These are phyloP conservation scores for Dillenia suffruticosa DNA, from an alignment of 164 flowering plant species.

Conservation along the genomic window DNA sequence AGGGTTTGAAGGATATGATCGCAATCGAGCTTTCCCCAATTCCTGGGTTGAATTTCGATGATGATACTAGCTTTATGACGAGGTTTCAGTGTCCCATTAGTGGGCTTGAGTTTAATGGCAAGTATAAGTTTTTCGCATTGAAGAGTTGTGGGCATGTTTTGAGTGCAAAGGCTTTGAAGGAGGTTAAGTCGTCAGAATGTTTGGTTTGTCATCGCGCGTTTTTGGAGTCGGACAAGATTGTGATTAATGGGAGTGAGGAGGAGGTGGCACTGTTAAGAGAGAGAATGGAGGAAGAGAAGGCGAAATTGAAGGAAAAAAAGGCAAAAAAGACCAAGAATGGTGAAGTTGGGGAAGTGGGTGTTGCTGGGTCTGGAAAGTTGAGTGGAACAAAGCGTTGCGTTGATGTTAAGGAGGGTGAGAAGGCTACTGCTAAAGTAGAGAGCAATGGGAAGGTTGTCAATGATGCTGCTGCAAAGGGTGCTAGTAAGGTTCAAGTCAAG, in stretches of 20 bases:
- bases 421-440: constrained; percentile 27
- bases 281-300: constrained; percentile 63
- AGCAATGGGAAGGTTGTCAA: constrained; percentile 29
- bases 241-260: constrained; percentile 76
- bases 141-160: constrained; percentile 90
- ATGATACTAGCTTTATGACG: constrained; percentile 16
- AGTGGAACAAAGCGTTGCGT: constrained; percentile 57
- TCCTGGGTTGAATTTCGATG: constrained; percentile 33
- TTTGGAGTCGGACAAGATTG: constrained; percentile 70
- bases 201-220: constrained; percentile 72
- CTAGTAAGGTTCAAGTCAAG: constrained; percentile 33
- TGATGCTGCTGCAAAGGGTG: constrained; percentile 22
- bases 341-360: constrained; percentile 22
- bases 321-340: constrained; percentile 49
- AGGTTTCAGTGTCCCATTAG: constrained; percentile 87
- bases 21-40: constrained; percentile 39
- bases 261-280: constrained; percentile 74
- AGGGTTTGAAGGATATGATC: constrained; percentile 88
- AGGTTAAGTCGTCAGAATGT: constrained; percentile 70
- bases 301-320: constrained; percentile 56
- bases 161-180: constrained; percentile 91
- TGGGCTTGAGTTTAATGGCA: constrained; percentile 82
- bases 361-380: constrained; percentile 15
- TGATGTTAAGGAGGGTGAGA: constrained; percentile 26
- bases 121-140: constrained; percentile 70